These are phyloP conservation scores for Carex sylvatica DNA, from an alignment of 202 grass and related monocot genomes.

Conservation along the genomic window DNA sequence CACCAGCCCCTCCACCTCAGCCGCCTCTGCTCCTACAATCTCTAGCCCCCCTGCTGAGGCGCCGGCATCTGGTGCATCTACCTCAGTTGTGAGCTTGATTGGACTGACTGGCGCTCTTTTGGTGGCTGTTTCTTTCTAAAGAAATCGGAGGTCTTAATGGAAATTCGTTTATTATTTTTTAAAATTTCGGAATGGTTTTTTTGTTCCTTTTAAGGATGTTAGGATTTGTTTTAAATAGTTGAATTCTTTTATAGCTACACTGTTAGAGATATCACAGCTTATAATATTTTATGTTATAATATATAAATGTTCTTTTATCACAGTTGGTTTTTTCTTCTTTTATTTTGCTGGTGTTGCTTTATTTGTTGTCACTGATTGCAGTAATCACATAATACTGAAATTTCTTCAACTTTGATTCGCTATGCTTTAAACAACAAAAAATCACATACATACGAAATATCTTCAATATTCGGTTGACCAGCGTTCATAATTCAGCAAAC, in stretches of 20 bases:
- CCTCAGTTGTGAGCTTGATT: conserved; percentile 18
- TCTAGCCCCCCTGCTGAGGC: conserved; percentile 5
- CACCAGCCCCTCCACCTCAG: neutral
- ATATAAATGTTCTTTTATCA: neutral
- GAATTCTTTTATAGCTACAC: conserved; percentile 18
- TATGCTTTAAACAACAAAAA: neutral
- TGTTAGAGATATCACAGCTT: neutral
- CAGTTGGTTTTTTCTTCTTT: neutral
- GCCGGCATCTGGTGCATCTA: neutral
- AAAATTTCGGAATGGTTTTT: neutral
- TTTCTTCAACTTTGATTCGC: neutral
- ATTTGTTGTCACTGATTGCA: neutral
- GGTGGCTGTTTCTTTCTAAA: conserved; percentile 1
- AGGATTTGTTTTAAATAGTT: neutral
- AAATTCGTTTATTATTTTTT: conserved; percentile 25
- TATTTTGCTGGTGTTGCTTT: neutral
- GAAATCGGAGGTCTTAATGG: neutral
- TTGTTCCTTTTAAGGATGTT: neutral
- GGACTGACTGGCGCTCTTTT: conserved; percentile 14
- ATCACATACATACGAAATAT: neutral
- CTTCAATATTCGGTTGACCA: neutral
- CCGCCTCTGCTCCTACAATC: neutral
- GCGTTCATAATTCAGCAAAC: neutral
- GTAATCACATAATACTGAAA: neutral
- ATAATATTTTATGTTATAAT: conserved; percentile 1